These are phyloP conservation scores for Coffea eugenioides DNA, from an alignment of 257 asterid species.

Conservation along the genomic window DNA sequence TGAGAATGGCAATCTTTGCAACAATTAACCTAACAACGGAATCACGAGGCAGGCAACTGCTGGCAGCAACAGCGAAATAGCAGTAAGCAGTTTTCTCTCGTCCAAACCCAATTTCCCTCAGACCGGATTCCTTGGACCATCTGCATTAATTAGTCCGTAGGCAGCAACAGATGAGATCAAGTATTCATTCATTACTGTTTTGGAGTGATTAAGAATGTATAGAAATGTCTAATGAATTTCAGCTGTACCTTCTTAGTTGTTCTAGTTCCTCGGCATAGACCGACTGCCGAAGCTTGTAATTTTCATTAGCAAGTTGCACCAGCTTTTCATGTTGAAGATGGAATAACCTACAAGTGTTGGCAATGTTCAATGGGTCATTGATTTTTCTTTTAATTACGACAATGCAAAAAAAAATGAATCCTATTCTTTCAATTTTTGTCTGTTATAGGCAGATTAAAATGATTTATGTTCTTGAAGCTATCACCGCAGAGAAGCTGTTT, in stretches of 20 bases:
- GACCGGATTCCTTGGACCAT: constrained; percentile 56
- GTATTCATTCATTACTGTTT: too few species aligned
- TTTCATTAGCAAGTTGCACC: constrained; percentile 47
- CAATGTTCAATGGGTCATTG: too few species aligned
- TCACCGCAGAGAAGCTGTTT: too few species aligned
- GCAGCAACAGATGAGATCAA: too few species aligned
- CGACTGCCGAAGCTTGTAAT: constrained; percentile 43
- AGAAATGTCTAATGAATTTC: background rate
- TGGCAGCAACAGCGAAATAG: constrained; percentile 50
- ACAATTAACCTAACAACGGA: constrained; percentile 33
- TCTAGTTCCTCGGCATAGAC: constrained; percentile 46
- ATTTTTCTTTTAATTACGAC: background rate
- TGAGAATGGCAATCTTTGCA: constrained; percentile 47
- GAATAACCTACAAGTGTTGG: constrained; percentile 27
- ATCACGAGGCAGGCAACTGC: constrained; percentile 31
- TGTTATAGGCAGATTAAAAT: too few species aligned
- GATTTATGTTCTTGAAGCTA: too few species aligned
- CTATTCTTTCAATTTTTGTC: too few species aligned
- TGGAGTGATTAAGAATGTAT: background rate
- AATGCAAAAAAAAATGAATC: too few species aligned
- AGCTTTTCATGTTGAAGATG: constrained; percentile 41
- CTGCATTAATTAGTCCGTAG: constrained; percentile 12
- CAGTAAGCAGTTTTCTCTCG: constrained; percentile 52
- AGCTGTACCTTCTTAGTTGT: constrained; percentile 44
- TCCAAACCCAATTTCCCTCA: constrained; percentile 63